These are phyloP conservation scores for Colletotrichum lentis DNA, from an alignment of 2,329 filamentous ascomycete species.

Conservation along the genomic window DNA sequence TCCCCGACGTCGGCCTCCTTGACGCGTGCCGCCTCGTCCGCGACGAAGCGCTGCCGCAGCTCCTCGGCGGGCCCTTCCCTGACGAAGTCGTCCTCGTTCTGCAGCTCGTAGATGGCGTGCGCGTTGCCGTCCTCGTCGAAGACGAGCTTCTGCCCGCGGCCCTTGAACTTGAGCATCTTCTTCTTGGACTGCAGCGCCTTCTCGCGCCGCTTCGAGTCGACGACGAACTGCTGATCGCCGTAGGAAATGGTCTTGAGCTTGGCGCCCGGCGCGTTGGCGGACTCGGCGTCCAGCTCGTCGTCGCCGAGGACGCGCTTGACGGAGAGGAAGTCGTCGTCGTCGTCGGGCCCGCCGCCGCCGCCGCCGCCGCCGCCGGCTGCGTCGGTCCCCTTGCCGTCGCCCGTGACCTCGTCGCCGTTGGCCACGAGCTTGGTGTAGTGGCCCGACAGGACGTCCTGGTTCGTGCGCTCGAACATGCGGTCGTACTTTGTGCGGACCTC, in stretches of 20 bases:
- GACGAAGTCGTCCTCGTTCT: conserved; percentile 82
- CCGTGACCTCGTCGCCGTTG: conserved; percentile 55
- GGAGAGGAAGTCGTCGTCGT: conserved; percentile 82
- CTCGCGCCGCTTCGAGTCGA: conserved; percentile 94
- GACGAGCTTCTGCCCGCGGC: conserved; percentile 82
- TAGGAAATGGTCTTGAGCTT: conserved; percentile 69
- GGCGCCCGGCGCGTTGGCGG: conserved; percentile 49
- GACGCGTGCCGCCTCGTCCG: conserved; percentile 76
- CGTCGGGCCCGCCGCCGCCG: conserved; percentile 61
- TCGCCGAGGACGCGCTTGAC: conserved; percentile 88
- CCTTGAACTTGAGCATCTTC: conserved; percentile 89
- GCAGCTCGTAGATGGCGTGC: conserved; percentile 86
- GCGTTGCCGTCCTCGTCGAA: conserved; percentile 92
- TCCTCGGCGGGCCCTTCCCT: conserved; percentile 77
- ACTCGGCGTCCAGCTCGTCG: conserved; percentile 66
- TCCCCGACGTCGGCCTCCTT: conserved; percentile 80
- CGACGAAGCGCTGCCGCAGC: conserved; percentile 80
- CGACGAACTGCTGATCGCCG: conserved; percentile 76
- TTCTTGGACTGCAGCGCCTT: conserved; percentile 97
- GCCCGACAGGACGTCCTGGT: conserved; percentile 93
- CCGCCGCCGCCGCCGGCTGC: conserved; percentile 53
- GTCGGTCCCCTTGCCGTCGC: conserved; percentile 39
- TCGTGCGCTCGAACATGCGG: conserved; percentile 96
- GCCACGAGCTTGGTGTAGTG: conserved; percentile 90
- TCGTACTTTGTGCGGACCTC: conserved; percentile 93